Base-by-base conservation (phyloP, 257 asterid species). In the Ophiorrhiza pumila region DNA sequence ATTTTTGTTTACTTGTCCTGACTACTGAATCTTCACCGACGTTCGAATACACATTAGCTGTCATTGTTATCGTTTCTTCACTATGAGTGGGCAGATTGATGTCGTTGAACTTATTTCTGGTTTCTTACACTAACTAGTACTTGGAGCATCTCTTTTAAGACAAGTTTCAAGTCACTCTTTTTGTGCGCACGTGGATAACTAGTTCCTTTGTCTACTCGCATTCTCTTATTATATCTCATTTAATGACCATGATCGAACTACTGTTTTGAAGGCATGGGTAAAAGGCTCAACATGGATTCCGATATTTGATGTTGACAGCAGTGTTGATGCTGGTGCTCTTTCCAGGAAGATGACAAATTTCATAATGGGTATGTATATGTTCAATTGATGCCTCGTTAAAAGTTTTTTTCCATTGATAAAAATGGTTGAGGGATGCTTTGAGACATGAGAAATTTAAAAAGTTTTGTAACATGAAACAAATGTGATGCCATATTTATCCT, bases 241-340 rank as follows among this genome's bases (percentile, higher is more conserved):
- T 58, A 46, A 72, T 75, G 32, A 29, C 22, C 42, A 49, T 78
- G 32, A 31, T 82, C 76, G 29, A 52, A 71, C 46, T 79, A 53
- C 55, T 82, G 73, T 69, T 83, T 68, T 79, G 81, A 79, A 93
- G 98, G 97, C 98, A 68, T 87, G 96, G 97, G 97, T 88, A 71
- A 93, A 85, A 84, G 91, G 96, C 81, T 91, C 98, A 66, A 74
- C 90, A 31, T 89, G 97, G 97, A 76, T 93, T 77, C 99, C 99
- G 43, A 79, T 94, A 83, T 94, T 94, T 81, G 96, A 94, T 35
- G 87, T 84, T 58, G 99, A 91, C 63, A 82, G 69, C 42, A 66
- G 79, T 68, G 60, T 91, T 71, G 96, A 91, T 84, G 85, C 82
- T 71, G 91, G 90, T 72, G 68, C 86, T 53, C 81, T 94, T 71